Evolutionary conservation across 2,329 filamentous ascomycete species (phyloP), one percentile per base, ranked within the genome.

Genomic region (Talaromyces atroroseus): DNA sequence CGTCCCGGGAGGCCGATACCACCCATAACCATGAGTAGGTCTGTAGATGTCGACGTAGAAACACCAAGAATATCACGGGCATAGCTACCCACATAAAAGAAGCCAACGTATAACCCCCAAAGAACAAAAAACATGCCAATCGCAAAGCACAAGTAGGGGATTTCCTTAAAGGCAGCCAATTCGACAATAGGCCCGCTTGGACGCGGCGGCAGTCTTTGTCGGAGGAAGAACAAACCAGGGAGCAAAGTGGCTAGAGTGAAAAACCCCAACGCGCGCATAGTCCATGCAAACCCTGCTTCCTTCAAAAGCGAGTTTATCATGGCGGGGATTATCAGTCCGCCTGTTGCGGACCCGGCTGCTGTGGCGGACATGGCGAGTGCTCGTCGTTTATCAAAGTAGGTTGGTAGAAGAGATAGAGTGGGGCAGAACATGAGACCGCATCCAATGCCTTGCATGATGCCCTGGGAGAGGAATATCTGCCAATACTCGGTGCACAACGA

Each of bases 21-120:
- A 68, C 89, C 90, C 64, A 88, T 74, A 3, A 88, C 73, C 24
- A 88, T 75, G 12, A 89, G 72, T 7, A 89, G 68, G 63, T 85
- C 80, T 50, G 88, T 78, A 4, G 83, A 77, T 52, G 73, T 71
- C 1, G 69, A 64, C 53, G 76, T 71, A 0, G 72, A 68, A 2
- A 78, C 64, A 2, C 71, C 71, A 42, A 78, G 68, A 46, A 72
- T 61, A 23, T 70, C 62, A 32, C 68, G 70, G 21, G 57, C 53
- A 29, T 34, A 59, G 12, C 49, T 57, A 21, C 58, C 46, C 6
- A 59, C 38, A 34, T 59, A 59, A 34, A 57, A 57, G 18, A 59
- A 57, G 3, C 45, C 54, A 5, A 59, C 47, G n/a, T 57, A 59
- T 2, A 59, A 18, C 1, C 54, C 54, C 50, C 51, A 51, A 8